These are phyloP conservation scores for Scenedesmus sp. DNA, from an alignment of 163 green algal species.

Conservation along the genomic window DNA sequence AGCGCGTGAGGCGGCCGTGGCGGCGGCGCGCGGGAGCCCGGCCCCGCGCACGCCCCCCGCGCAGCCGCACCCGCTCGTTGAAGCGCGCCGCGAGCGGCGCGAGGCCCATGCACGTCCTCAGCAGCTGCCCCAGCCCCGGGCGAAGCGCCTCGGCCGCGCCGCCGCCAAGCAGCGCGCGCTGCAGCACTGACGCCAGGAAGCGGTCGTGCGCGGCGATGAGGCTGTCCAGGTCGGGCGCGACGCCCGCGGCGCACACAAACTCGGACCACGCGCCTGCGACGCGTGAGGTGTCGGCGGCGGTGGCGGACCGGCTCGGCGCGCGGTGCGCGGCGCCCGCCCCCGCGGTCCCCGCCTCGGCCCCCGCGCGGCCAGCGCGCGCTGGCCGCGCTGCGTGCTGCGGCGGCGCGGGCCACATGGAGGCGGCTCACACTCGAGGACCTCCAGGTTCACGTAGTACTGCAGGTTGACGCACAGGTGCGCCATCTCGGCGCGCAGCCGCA, in stretches of 20 bases:
- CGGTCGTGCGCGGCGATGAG: slow-evolving; percentile 78
- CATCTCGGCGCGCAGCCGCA: slow-evolving; percentile 82
- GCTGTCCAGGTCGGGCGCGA: slow-evolving; percentile 73
- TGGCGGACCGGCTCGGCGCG: background rate
- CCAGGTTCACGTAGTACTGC: slow-evolving; percentile 93
- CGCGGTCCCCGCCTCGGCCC: no score
- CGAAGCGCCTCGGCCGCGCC: slow-evolving; percentile 51
- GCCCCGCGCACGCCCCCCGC: background rate
- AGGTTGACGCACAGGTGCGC: slow-evolving; percentile 85
- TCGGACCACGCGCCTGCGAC: slow-evolving; percentile 57
- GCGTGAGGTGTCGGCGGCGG: background rate
- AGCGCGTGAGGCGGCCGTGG: background rate
- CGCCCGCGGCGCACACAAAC: slow-evolving; percentile 36
- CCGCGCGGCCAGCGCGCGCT: background rate
- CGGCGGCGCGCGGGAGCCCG: no score
- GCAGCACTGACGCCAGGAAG: slow-evolving; percentile 72
- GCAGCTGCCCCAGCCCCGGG: slow-evolving; percentile 55
- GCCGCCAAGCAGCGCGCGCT: slow-evolving; percentile 66
- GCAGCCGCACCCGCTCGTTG: slow-evolving; percentile 55
- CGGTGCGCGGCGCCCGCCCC: background rate
- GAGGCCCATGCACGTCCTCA: slow-evolving; percentile 70
- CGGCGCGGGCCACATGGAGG: slow-evolving; percentile 55
- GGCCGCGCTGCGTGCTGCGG: background rate
- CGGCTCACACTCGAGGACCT: slow-evolving; percentile 81
- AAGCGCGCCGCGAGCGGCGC: slow-evolving; percentile 57